phyloP scores from a whole-genome alignment of 768 basidiomycete genomes.

The Pulveroboletus ravenelii region DNA sequence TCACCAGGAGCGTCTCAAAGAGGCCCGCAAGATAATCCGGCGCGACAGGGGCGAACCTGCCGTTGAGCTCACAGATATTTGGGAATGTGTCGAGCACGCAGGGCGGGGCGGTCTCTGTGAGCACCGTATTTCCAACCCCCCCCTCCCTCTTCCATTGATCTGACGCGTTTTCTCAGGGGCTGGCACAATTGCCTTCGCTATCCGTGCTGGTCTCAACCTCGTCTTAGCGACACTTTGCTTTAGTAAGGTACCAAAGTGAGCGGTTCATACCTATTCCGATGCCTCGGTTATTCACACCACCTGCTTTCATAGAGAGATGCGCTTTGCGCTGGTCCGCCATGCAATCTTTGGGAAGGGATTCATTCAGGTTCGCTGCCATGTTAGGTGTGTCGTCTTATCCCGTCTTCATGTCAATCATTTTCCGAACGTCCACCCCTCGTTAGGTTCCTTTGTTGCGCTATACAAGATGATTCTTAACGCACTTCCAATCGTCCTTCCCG shows the following conservation, averaged over 20 bases:
- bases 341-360: constrained; percentile 80
- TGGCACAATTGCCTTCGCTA: constrained; percentile 70
- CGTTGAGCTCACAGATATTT: constrained; percentile 56
- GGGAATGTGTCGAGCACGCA: constrained; percentile 69
- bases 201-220: constrained; percentile 80
- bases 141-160: not conserved
- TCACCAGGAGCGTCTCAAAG: constrained; percentile 68
- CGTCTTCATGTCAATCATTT: not conserved
- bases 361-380: constrained; percentile 84
- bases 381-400: constrained; percentile 46
- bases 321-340: constrained; percentile 64
- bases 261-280: not conserved
- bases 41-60: constrained; percentile 74
- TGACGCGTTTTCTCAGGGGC: constrained; percentile 51
- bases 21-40: constrained; percentile 79
- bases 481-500: constrained; percentile 64
- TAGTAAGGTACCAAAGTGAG: constrained; percentile 61
- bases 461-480: constrained; percentile 80
- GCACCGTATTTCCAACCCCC: constrained; percentile 26
- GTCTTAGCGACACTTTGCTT: constrained; percentile 73
- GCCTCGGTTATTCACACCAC: not conserved
- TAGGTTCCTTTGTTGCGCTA: constrained; percentile 69
- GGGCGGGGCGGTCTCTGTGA: constrained; percentile 64
- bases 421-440: not conserved
- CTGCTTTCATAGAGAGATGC: constrained; percentile 45